These are phyloP conservation scores for Stygiomarasmius scandens DNA, from an alignment of 1,284 basidiomycete species.

Conservation along the genomic window DNA sequence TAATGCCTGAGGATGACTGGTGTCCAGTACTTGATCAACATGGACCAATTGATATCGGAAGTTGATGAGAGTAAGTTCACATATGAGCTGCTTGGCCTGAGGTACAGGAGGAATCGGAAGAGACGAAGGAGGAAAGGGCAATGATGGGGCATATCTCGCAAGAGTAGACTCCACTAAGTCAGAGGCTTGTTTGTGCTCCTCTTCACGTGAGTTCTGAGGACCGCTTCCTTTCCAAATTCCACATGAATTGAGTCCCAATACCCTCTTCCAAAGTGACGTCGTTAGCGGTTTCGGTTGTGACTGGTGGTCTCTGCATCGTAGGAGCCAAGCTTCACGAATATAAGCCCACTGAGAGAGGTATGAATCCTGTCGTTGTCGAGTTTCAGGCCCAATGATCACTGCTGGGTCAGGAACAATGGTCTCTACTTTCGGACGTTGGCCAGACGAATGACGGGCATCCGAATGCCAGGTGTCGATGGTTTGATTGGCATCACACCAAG, in stretches of 20 bases:
- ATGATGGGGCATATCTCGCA: too few species aligned
- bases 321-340: background rate
- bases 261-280: background rate
- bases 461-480: background rate
- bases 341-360: background rate
- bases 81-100: too few species aligned
- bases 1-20: too few species aligned
- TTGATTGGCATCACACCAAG: background rate
- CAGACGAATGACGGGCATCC: background rate
- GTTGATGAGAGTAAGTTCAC: too few species aligned
- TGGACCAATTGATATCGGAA: too few species aligned
- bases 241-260: background rate
- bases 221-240: too few species aligned
- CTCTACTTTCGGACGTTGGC: background rate
- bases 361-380: background rate
- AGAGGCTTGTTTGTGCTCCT: too few species aligned
- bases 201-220: too few species aligned
- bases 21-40: too few species aligned
- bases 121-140: too few species aligned
- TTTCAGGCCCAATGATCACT: background rate
- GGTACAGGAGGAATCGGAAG: too few species aligned
- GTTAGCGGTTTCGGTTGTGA: background rate
- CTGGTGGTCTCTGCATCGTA: background rate
- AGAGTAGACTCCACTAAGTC: too few species aligned
- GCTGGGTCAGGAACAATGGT: slow-evolving; percentile 1